Conservation (phyloP, 768 basidiomycete genomes). For the Boletellus ananas region DNA sequence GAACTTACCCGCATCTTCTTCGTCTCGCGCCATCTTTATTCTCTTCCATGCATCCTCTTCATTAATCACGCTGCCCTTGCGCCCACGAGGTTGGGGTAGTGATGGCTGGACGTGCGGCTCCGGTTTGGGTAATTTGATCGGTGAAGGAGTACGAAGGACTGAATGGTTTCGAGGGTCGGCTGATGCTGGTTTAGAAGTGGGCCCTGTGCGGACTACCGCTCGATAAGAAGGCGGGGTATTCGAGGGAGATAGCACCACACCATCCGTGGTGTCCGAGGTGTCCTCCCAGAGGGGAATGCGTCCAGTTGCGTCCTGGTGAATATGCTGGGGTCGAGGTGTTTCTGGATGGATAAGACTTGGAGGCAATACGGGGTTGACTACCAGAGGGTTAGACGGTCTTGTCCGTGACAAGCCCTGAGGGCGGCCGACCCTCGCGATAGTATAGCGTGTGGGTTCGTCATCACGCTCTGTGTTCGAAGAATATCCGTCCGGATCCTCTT, state of each 20-base stretch:
- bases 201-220: constrained; percentile 34
- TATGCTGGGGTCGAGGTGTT: constrained; percentile 28
- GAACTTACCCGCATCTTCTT: constrained; percentile 68
- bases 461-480: constrained; percentile 24
- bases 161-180: constrained; percentile 12
- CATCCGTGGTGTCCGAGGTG: constrained; percentile 36
- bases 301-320: constrained; percentile 8
- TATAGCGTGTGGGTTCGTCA: constrained; percentile 9
- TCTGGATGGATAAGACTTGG: constrained; percentile 24
- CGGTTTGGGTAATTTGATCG: constrained; percentile 29
- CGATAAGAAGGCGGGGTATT: constrained; percentile 50
- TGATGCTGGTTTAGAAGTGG: constrained; percentile 13
- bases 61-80: constrained; percentile 51
- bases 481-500: constrained; percentile 6
- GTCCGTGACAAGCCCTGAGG: constrained; percentile 7
- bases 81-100: constrained; percentile 32
- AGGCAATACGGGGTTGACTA: constrained; percentile 26
- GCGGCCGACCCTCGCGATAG: constrained; percentile 6
- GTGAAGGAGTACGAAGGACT: constrained; percentile 23
- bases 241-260: constrained; percentile 31
- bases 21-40: constrained; percentile 65
- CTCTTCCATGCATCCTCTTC: constrained; percentile 79
- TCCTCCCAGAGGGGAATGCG: constrained; percentile 33
- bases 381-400: constrained; percentile 5
- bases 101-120: constrained; percentile 16